Percentiles rank a stretch among this genome's conserved stretches.
These are phyloP conservation scores for Thielaviopsis punctulata DNA, from an alignment of 2,329 filamentous ascomycete genomes.

Conservation along the genomic window DNA sequence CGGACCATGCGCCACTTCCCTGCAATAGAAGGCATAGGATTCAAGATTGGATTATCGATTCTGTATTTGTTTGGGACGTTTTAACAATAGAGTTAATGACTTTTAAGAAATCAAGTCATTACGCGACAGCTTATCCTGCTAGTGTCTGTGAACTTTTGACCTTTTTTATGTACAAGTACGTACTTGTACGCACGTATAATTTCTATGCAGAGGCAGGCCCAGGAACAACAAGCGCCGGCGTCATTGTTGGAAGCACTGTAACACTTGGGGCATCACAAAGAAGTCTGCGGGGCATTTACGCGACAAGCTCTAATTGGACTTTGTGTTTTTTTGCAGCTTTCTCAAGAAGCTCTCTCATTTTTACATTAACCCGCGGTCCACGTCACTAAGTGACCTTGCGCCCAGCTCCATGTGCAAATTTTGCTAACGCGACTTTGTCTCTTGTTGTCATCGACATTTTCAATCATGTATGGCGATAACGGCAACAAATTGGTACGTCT, in stretches of 20 bases:
- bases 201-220: background rate
- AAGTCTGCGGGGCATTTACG: background rate
- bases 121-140: background rate
- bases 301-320: background rate
- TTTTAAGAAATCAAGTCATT: no score
- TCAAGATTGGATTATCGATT: background rate
- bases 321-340: background rate
- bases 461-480: constrained; percentile 13
- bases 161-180: background rate
- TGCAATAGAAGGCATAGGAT: constrained; percentile 4
- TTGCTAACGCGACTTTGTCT: background rate
- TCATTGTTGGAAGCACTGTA: background rate
- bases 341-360: no score
- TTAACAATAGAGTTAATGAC: background rate
- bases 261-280: background rate
- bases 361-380: no score
- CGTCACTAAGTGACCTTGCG: no score
- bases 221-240: background rate
- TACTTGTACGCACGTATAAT: background rate
- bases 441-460: background rate
- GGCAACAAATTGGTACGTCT: constrained; percentile 12
- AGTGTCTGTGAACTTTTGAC: background rate
- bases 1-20: background rate
- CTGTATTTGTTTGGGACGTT: background rate
- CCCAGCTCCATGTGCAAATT: no score